These are phyloP conservation scores for Noccaea caerulescens DNA, from an alignment of 345 rosid genomes.

Conservation along the genomic window DNA sequence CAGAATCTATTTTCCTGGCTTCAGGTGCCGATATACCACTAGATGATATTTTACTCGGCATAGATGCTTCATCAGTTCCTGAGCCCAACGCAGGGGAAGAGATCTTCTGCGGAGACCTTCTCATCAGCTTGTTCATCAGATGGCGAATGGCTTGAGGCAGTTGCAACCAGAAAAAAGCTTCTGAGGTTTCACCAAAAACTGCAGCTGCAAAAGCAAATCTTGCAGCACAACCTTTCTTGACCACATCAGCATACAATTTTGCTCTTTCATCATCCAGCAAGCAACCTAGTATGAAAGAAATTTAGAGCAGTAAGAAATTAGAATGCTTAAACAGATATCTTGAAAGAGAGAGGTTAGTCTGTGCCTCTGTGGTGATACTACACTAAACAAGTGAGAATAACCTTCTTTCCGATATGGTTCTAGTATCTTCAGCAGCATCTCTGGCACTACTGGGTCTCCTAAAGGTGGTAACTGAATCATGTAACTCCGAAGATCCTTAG, in stretches of 20 bases:
- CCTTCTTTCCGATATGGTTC: conserved; percentile 93
- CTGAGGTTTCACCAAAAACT: conserved; percentile 84
- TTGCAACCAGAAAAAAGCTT: conserved; percentile 96
- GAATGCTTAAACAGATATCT: conserved; percentile 18
- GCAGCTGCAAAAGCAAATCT: conserved; percentile 99
- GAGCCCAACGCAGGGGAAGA: conserved; percentile 41
- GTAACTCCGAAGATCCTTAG: conserved; percentile 83
- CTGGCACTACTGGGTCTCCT: conserved; percentile 94
- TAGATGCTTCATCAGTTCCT: conserved; percentile 52
- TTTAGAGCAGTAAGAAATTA: conserved; percentile 34
- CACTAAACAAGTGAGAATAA: conserved; percentile 35
- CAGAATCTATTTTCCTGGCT: conserved; percentile 50
- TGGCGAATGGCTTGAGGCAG: conserved; percentile 86
- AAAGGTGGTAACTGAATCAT: conserved; percentile 76
- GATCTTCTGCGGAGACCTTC: conserved; percentile 56
- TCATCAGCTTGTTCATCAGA: conserved; percentile 63
- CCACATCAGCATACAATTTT: conserved; percentile 78
- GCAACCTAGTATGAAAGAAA: conserved; percentile 62
- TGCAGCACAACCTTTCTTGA: conserved; percentile 75
- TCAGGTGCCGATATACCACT: conserved; percentile 55
- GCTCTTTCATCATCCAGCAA: conserved; percentile 88
- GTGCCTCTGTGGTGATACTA: conserved; percentile 15
- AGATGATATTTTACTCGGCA: conserved; percentile 62
- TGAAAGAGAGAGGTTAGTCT: conserved; percentile 18
- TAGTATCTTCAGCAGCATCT: conserved; percentile 93